Conservation (phyloP, 352 stramenopile genomes). For the Globisporangium okanoganense region DNA sequence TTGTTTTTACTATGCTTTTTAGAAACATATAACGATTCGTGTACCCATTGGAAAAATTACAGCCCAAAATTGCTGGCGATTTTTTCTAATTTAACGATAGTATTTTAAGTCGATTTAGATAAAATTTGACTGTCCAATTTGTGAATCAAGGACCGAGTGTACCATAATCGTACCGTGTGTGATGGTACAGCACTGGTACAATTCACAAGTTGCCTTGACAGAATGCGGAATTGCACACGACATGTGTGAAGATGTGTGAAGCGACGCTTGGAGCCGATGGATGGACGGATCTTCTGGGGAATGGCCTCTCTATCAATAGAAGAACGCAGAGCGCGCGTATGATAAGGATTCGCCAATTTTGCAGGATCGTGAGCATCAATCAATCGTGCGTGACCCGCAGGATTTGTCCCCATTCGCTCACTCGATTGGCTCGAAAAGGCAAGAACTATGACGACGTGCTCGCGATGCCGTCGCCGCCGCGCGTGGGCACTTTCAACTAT, state of each 20-base stretch:
- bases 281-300: neutral
- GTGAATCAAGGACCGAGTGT: too few relatives aligned
- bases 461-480: neutral
- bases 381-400: neutral
- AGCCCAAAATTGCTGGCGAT: too few relatives aligned
- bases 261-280: neutral
- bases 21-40: too few relatives aligned
- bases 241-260: too few relatives aligned
- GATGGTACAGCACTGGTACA: neutral
- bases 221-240: neutral
- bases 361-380: neutral
- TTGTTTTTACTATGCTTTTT: too few relatives aligned
- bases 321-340: neutral
- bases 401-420: neutral
- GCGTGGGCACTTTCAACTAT: neutral
- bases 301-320: neutral
- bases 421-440: neutral
- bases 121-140: too few relatives aligned
- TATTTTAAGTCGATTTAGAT: too few relatives aligned
- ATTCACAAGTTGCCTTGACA: neutral
- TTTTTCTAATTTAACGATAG: too few relatives aligned
- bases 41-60: too few relatives aligned
- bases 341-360: neutral
- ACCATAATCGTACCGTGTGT: too few relatives aligned
- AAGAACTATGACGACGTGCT: neutral